Base-by-base conservation (phyloP, 805 yeast genomes). In the Saccharomycopsis babjevae region DNA sequence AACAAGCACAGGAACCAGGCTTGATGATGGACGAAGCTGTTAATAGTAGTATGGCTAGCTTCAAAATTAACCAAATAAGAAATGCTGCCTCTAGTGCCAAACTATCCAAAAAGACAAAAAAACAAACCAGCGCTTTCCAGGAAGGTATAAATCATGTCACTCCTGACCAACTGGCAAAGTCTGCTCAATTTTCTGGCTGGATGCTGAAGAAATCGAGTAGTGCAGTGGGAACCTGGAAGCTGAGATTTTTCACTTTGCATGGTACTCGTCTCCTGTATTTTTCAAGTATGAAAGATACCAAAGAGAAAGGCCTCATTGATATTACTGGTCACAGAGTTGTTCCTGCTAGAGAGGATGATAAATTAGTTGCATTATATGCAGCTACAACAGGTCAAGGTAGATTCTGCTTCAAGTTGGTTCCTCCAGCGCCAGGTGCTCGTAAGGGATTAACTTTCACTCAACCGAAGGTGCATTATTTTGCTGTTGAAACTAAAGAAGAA, bases 381-480 rank as follows among this genome's bases (percentile, higher is more conserved):
- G 94, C 97, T 0, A 85, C 93, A 38, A 87, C 96, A 2, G 97
- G 97, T 8, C 86, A 88, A 54, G 98, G 98, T n/a, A 79, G 96
- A 50, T 89, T 83, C 70, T 90, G 97, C 68, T 93, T 94, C 77
- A 92, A 92, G 72, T 72, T 94, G 13, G 83, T 92, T 3, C 99
- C 99, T 10, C 99, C 99, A 0, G 96, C 96, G 1, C 98, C 98
- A 0, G 99, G 99, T 0, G 89, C 93, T 59, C 85, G 86, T 66
- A 93, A 92, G 74, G 98, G 98, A 0, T 81, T 94, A 61, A 92
- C 97, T 0, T 94, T 94, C 72, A 94, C 99, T 0, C 97, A 92
- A 65, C 99, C 97, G 34, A 89, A 91, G 66, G 88, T 91, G 7
- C 99, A 94, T 69, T 94, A 87, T 72, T 94, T 94, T 79, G 97